Percentiles rank a stretch among this genome's conserved stretches.
Evolutionary conservation across 495 filamentous ascomycete genomes (phyloP).

Genomic region (Parathielavia appendiculata): DNA sequence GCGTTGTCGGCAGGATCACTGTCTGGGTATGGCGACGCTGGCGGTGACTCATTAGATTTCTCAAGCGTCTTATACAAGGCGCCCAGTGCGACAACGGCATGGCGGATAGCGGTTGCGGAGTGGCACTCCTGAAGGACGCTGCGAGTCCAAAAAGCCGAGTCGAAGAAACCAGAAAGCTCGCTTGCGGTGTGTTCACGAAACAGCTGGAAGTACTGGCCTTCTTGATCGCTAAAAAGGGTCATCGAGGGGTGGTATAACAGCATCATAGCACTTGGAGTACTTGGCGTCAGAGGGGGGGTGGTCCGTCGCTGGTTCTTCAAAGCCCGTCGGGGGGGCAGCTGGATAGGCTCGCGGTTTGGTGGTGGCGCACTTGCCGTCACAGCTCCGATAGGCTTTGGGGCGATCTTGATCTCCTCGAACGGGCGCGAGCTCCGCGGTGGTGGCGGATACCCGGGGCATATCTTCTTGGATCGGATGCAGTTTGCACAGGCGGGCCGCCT

Average conservation of each 20-base stretch:
- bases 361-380: conserved; percentile 18
- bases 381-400: conserved; percentile 36
- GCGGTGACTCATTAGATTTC: conserved; percentile 48
- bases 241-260: conserved; percentile 33
- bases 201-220: conserved; percentile 55
- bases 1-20: conserved; percentile 32
- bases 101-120: conserved; percentile 56
- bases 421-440: conserved; percentile 39
- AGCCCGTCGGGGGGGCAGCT: conserved; percentile 25
- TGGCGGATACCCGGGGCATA: conserved; percentile 49
- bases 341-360: conserved; percentile 23
- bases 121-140: conserved; percentile 56
- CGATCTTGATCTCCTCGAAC: conserved; percentile 41
- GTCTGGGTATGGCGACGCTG: conserved; percentile 35
- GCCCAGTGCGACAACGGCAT: conserved; percentile 61
- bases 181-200: conserved; percentile 53
- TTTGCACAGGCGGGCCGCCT: conserved; percentile 53
- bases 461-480: conserved; percentile 48
- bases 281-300: conserved; percentile 38
- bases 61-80: conserved; percentile 58
- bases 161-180: conserved; percentile 59
- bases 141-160: conserved; percentile 57
- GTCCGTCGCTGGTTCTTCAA: conserved; percentile 27
- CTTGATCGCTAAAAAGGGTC: conserved; percentile 38
- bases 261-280: conserved; percentile 12